Evolutionary conservation across 768 basidiomycete species (phyloP).

Genomic region (Termitomyces sp.): DNA sequence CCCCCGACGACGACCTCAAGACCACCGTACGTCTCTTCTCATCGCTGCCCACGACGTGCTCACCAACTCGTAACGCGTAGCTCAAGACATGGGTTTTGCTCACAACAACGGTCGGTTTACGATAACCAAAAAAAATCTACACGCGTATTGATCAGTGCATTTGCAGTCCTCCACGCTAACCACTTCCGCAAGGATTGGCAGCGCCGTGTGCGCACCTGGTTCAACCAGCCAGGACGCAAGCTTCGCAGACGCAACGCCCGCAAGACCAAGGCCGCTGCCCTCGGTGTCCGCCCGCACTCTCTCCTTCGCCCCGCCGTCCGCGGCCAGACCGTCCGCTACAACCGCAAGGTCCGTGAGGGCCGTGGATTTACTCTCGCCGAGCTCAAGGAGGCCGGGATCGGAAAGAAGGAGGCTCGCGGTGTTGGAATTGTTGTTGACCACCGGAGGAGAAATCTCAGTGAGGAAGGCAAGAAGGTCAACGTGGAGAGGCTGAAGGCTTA

Average conservation of each 20-base stretch:
- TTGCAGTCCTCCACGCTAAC: conserved; percentile 81
- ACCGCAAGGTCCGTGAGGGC: conserved; percentile 94
- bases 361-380: conserved; percentile 95
- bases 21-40: conserved; percentile 36
- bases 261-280: conserved; percentile 83
- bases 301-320: conserved; percentile 97
- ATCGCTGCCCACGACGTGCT: conserved; percentile 17
- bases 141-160: background rate
- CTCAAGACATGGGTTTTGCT: conserved; percentile 70
- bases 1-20: conserved; percentile 45
- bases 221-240: conserved; percentile 98
- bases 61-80: conserved; percentile 27
- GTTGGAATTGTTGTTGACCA: conserved; percentile 97
- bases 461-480: conserved; percentile 95
- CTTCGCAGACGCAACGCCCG: conserved; percentile 92
- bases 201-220: conserved; percentile 94
- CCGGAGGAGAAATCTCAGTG: conserved; percentile 92
- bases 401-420: conserved; percentile 88
- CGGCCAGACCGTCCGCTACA: conserved; percentile 95
- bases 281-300: conserved; percentile 88
- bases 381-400: conserved; percentile 94
- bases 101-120: conserved; percentile 71
- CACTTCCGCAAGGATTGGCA: conserved; percentile 99
- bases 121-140: background rate
- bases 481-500: conserved; percentile 93